Percentiles rank a stretch among this genome's conserved stretches.
Conservation (phyloP, 345 rosid species). For the Microcos paniculata region DNA sequence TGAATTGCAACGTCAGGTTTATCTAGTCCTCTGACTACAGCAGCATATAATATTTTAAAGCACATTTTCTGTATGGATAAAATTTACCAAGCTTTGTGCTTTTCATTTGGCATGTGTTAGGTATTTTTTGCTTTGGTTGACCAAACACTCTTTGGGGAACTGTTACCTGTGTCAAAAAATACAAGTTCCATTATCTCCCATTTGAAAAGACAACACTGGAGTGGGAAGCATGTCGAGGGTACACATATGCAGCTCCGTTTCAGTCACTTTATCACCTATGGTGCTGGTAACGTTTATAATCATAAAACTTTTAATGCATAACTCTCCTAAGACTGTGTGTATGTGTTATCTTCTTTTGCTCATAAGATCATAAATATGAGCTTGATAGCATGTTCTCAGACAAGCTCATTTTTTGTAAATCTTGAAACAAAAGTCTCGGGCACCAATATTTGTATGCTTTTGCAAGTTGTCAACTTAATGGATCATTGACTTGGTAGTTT, state of each 20-base stretch:
- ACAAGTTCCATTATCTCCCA: slow-evolving; percentile 65
- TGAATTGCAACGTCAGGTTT: slow-evolving; percentile 92
- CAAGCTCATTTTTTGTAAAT: not conserved
- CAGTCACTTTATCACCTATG: slow-evolving; percentile 79
- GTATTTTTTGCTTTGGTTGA: slow-evolving; percentile 75
- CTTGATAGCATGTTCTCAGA: not conserved
- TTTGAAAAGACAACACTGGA: slow-evolving; percentile 61
- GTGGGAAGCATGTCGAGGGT: slow-evolving; percentile 91
- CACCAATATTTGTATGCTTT: not conserved
- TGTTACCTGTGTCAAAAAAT: slow-evolving; percentile 37
- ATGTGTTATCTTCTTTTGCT: not conserved
- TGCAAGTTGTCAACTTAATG: not conserved
- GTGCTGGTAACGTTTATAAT: slow-evolving; percentile 60
- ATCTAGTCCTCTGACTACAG: slow-evolving; percentile 18
- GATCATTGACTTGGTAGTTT: not conserved
- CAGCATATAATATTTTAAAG: slow-evolving; percentile 13
- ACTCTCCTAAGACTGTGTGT: not conserved
- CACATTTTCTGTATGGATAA: not conserved
- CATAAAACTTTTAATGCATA: not conserved
- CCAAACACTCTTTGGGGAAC: slow-evolving; percentile 88
- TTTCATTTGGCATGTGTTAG: slow-evolving; percentile 32
- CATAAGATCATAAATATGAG: not conserved
- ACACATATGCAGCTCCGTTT: slow-evolving; percentile 85
- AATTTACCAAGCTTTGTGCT: slow-evolving; percentile 13
- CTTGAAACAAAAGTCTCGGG: not conserved